Base-by-base conservation (phyloP, 2,329 filamentous ascomycete species). In the Phaeophleospora eucalypticola region DNA sequence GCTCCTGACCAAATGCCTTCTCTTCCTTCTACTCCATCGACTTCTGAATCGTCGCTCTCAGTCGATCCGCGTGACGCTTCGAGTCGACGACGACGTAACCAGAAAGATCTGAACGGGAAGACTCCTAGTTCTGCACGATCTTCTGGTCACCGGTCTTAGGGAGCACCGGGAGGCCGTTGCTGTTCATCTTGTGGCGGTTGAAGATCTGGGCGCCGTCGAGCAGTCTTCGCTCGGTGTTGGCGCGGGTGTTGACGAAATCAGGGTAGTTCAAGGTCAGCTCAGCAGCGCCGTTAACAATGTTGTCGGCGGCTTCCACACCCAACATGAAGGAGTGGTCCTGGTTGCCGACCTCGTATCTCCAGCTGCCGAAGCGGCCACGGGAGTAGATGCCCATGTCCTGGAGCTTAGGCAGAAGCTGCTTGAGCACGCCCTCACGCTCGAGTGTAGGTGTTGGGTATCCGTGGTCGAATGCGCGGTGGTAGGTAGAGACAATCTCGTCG, bases 261-360 rank as follows among this genome's bases (percentile, higher is more conserved):
- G 90, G 90, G 77, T 95, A 93, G 80, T 95, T 95, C 67, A 96
- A 81, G 24, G 90, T 95, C 65, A 95, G 75, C 78, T 96, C 90
- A 37, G 90, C 86, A 32, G 87, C 84, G 58, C 90, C 90, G 69
- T 85, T 90, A 71, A 90, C 81, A 65, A 95, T 88, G 74, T 88
- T 82, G 74, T 96, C 90, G 33, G 83, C 89, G 40, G 90, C 90
- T 74, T 96, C 90, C 16, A 95, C 90, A 67, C 90, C 90, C 53
- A 95, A 78, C 90, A 96, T 96, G 73, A 96, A 96, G 19, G 86
- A 91, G 79, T 96, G 90, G 72, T 96, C 90, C 79, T 95, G 89
- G 80, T 95, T 95, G 66, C 89, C 89, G 55, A 87, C 87, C 74
- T 98, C 93, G 76, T 98, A 98, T 67, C 89, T 81, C 93, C 93